Conservation (phyloP, 768 basidiomycete species). For the Mycena polygramma region DNA sequence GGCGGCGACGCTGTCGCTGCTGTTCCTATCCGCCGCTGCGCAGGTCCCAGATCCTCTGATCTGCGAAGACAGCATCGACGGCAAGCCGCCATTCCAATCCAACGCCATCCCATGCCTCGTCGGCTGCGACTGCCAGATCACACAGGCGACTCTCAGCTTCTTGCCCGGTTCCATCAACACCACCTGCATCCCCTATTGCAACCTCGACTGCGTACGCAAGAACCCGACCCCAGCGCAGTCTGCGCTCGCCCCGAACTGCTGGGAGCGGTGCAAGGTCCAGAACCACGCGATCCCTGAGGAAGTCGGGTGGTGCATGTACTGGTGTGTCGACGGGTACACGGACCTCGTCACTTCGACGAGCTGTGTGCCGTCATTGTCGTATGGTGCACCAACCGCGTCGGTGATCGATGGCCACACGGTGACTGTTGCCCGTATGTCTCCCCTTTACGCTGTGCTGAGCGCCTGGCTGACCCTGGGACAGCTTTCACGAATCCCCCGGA, state of each 20-base stretch:
- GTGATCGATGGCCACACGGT: neutral
- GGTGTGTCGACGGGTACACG: conserved; percentile 10
- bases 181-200: conserved; percentile 6
- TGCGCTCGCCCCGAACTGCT: conserved; percentile 6
- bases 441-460: neutral
- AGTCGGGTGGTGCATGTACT: conserved; percentile 10
- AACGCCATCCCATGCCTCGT: neutral
- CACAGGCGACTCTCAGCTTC: neutral
- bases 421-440: neutral
- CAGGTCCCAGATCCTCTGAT: conserved; percentile 8
- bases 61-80: conserved; percentile 12
- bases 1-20: neutral
- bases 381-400: neutral
- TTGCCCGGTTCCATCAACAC: neutral
- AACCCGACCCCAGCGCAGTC: neutral
- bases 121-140: neutral
- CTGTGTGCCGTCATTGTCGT: neutral
- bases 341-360: conserved; percentile 7
- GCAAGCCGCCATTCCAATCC: conserved; percentile 3
- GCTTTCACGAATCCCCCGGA: neutral
- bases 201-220: conserved; percentile 5
- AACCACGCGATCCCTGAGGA: neutral
- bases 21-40: neutral
- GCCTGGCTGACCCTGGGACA: neutral
- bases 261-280: conserved; percentile 6